Conservation (phyloP, 2,329 filamentous ascomycete species). For the Lasiodiplodia sp. region DNA sequence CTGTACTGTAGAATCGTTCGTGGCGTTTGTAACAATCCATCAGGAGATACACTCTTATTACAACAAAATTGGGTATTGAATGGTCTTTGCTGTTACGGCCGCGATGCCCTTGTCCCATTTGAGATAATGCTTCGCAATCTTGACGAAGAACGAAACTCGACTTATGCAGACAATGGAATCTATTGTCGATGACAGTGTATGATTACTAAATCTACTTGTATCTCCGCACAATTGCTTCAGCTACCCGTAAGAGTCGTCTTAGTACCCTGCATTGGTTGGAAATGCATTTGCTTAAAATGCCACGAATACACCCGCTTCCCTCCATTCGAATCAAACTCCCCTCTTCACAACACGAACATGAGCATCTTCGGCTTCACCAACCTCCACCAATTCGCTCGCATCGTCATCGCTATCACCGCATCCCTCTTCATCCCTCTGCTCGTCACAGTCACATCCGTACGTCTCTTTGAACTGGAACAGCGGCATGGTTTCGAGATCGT, state of each 20-base stretch:
- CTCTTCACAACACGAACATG: not conserved
- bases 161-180: not conserved
- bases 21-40: not conserved
- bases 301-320: not conserved
- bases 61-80: not conserved
- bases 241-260: not conserved
- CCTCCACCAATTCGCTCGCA: not conserved
- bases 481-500: conserved; percentile 57
- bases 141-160: no score
- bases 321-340: conserved; percentile 1
- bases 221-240: no score
- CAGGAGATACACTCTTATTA: not conserved
- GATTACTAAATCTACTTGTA: no score
- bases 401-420: not conserved
- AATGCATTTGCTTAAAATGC: not conserved
- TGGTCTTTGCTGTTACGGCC: not conserved
- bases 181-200: no score
- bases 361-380: not conserved
- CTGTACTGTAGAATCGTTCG: not conserved
- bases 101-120: no score
- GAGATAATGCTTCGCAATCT: no score
- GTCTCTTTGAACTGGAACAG: conserved; percentile 65
- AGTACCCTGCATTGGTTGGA: not conserved
- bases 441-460: conserved; percentile 70
- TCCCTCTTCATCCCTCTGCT: not conserved